These are phyloP conservation scores for Oryza glaberrima DNA, from an alignment of 176 grass and related monocot genomes.

Conservation along the genomic window DNA sequence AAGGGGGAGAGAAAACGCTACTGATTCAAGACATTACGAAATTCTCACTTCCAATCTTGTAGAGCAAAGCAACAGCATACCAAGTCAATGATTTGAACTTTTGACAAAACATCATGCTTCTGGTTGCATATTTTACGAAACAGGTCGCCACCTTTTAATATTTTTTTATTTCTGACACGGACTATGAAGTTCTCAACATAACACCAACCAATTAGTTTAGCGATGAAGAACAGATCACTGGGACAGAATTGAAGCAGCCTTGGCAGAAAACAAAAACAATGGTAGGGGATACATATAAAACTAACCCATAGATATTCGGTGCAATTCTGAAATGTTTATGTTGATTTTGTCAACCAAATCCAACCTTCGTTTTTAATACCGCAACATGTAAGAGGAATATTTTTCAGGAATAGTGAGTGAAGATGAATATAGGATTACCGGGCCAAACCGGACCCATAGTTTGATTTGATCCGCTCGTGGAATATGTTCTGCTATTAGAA, in stretches of 20 bases:
- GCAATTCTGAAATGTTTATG: neutral
- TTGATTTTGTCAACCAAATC: conserved; percentile 39
- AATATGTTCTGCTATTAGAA: conserved; percentile 46
- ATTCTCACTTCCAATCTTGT: conserved; percentile 29
- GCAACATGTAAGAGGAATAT: conserved; percentile 7
- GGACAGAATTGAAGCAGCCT: neutral
- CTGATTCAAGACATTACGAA: conserved; percentile 32
- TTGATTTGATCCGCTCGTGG: conserved; percentile 25
- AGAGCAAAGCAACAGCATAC: conserved; percentile 3
- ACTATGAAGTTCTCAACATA: neutral
- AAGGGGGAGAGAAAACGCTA: conserved; percentile 12
- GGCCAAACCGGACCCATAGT: conserved; percentile 22
- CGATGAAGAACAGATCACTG: neutral
- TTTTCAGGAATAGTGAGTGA: conserved; percentile 17
- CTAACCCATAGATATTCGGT: neutral
- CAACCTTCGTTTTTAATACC: neutral
- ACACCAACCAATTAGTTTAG: conserved; percentile 5
- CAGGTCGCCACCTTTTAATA: neutral
- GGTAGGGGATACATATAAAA: neutral
- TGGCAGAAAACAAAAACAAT: neutral
- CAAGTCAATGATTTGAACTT: conserved; percentile 38
- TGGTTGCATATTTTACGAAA: conserved; percentile 19
- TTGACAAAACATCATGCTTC: neutral
- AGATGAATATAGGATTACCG: conserved; percentile 13
- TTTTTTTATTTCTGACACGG: neutral